Evolutionary conservation across 2,329 filamentous ascomycete species (phyloP).

Genomic region (Leptoxyphium fumago): DNA sequence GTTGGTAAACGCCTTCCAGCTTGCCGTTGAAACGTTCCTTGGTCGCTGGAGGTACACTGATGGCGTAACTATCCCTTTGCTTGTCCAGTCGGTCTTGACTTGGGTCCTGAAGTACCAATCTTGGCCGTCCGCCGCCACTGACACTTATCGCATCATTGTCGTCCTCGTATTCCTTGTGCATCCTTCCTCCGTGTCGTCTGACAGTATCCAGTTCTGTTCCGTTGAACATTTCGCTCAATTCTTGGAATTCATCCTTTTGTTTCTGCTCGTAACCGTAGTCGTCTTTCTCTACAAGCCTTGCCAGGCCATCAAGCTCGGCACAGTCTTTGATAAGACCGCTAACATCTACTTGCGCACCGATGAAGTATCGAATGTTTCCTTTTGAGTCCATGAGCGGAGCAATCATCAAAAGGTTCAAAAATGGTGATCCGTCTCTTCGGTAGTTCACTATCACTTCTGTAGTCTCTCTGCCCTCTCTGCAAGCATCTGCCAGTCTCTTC

Average conservation of each 20-base stretch:
- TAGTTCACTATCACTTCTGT: conserved; percentile 63
- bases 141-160: conserved; percentile 31
- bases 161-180: conserved; percentile 41
- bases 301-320: conserved; percentile 48
- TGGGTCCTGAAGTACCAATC: conserved; percentile 35
- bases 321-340: conserved; percentile 53
- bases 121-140: conserved; percentile 20
- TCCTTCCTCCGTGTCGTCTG: conserved; percentile 46
- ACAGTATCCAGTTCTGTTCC: conserved; percentile 50
- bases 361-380: conserved; percentile 52
- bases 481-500: conserved; percentile 45
- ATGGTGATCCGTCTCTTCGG: conserved; percentile 59
- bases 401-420: conserved; percentile 65
- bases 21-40: conserved; percentile 23
- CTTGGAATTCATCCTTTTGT: conserved; percentile 49
- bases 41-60: conserved; percentile 4
- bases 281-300: conserved; percentile 18
- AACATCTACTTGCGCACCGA: conserved; percentile 60
- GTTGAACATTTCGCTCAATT: conserved; percentile 57
- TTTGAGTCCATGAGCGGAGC: conserved; percentile 55
- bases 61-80: conserved; percentile 7
- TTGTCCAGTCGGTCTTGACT: conserved; percentile 19
- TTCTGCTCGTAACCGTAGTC: conserved; percentile 19
- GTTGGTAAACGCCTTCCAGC: conserved; percentile 40
- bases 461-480: conserved; percentile 50